Evolutionary conservation across 192 early-diverging fungal species (phyloP).

Genomic region (Backusella australiensis): DNA sequence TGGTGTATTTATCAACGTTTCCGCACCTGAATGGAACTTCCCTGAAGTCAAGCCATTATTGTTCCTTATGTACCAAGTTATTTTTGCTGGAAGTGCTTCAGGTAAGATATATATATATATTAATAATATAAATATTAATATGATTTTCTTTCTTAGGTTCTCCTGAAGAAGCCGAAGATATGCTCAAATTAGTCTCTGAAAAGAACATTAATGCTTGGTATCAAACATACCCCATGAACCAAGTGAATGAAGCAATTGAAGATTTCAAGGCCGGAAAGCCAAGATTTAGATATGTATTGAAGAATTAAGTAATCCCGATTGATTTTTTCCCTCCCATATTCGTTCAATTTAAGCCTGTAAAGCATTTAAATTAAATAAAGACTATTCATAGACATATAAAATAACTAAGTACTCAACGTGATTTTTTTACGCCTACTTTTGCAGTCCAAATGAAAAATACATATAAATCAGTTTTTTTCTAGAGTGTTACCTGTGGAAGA

Average conservation of each 20-base stretch:
- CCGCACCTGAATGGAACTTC: neutral
- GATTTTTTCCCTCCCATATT: too few species aligned
- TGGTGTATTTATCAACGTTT: neutral
- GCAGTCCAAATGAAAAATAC: neutral
- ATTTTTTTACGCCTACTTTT: neutral
- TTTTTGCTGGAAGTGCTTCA: conserved; percentile 62
- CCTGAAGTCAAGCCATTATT: conserved; percentile 31
- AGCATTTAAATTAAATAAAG: too few species aligned
- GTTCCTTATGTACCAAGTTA: conserved; percentile 46
- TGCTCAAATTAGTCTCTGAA: conserved; percentile 58
- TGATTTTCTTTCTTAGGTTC: conserved; percentile 44
- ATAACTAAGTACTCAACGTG: neutral
- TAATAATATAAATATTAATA: neutral
- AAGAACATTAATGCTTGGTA: conserved; percentile 54
- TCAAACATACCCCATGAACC: conserved; percentile 53
- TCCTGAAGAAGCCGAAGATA: conserved; percentile 49
- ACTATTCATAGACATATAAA: neutral
- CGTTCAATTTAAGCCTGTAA: too few species aligned
- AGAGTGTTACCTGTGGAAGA: too few species aligned
- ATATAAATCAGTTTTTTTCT: too few species aligned
- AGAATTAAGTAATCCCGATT: conserved; percentile 17
- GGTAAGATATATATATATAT: conserved; percentile 26
- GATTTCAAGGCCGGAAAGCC: conserved; percentile 3
- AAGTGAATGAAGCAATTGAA: conserved; percentile 63
- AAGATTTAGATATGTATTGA: too few species aligned